Evolutionary conservation across 768 basidiomycete species (phyloP).

Genomic region (Hortiboletus flavorubellus): DNA sequence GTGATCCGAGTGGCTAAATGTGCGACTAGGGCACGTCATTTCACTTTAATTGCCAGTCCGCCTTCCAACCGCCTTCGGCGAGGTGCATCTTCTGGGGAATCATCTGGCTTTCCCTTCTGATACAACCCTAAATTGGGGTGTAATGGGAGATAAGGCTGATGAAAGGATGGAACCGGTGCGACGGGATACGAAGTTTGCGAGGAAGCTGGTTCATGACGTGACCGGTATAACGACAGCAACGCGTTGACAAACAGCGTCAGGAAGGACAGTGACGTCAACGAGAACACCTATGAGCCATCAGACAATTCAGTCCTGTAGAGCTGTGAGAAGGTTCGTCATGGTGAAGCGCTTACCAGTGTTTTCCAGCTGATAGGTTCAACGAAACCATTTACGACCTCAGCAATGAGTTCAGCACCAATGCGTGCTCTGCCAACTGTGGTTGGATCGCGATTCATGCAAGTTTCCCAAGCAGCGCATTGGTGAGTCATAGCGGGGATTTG

Average conservation of each 20-base stretch:
- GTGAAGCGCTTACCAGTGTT: conserved; percentile 64
- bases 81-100: conserved; percentile 38
- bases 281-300: conserved; percentile 51
- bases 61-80: conserved; percentile 57
- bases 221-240: conserved; percentile 73
- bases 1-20: conserved; percentile 28
- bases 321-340: conserved; percentile 11
- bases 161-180: conserved; percentile 40
- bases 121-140: conserved; percentile 47
- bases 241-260: conserved; percentile 79
- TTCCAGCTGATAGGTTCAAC: conserved; percentile 98
- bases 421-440: conserved; percentile 83
- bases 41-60: conserved; percentile 52
- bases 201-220: conserved; percentile 52
- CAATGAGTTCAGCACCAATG: conserved; percentile 92
- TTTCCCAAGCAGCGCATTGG: conserved; percentile 87
- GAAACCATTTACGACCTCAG: conserved; percentile 94
- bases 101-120: conserved; percentile 33
- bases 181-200: conserved; percentile 38
- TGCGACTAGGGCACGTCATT: conserved; percentile 33
- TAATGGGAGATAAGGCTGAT: conserved; percentile 50
- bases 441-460: conserved; percentile 94
- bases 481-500: conserved; percentile 85
- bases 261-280: conserved; percentile 71
- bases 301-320: conserved; percentile 18